Evolutionary conservation across 495 filamentous ascomycete species (phyloP), one percentile per base, ranked within the genome.

Genomic region (Opeltia flavorubescens): DNA sequence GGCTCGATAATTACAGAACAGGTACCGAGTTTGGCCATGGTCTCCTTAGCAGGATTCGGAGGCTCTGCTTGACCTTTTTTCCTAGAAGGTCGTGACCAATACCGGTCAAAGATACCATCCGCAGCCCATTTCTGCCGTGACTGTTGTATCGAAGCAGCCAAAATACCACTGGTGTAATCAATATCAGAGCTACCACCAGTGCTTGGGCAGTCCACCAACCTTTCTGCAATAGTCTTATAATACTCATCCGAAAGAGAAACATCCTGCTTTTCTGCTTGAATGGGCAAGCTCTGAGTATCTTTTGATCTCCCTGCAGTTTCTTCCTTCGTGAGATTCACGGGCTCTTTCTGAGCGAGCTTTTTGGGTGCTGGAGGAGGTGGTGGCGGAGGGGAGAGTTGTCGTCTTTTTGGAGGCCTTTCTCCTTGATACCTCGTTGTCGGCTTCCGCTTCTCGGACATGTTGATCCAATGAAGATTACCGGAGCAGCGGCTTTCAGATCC

Each of bases 61-160:
- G 82, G 71, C 50, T 83, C 78, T 11, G 76, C 66, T 23, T 73
- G 72, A 43, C 76, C 72, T 23, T 84, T 79, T 64, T 84, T 87
- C 66, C 89, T 94, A 47, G 76, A 74, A 5, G 88, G 87, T 55
- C 95, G 94, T 9, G 82, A 82, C 82, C 89, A 95, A 62, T 93
- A 96, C 54, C 83, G 84, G 50, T 91, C 87, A 50, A 99, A 84
- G 29, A 95, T 80, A 15, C 84, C 82, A 52, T 94, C 87, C 53
- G 71, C 80, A 7, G 87, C 72, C 93, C 93, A 96, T 76, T 79
- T 83, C 53, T 81, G 75, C 46, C 86, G 85, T 41, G 93, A 96
- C 43, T 85, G 77, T 41, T 80, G 69, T 15, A 99, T 71, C 3
- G 93, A 89, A 44, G 84, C 77, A 42, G 80, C 71, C 41, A 96